These are phyloP conservation scores for Eleusine coracana DNA, from an alignment of 176 grass and related monocot genomes.

Conservation along the genomic window DNA sequence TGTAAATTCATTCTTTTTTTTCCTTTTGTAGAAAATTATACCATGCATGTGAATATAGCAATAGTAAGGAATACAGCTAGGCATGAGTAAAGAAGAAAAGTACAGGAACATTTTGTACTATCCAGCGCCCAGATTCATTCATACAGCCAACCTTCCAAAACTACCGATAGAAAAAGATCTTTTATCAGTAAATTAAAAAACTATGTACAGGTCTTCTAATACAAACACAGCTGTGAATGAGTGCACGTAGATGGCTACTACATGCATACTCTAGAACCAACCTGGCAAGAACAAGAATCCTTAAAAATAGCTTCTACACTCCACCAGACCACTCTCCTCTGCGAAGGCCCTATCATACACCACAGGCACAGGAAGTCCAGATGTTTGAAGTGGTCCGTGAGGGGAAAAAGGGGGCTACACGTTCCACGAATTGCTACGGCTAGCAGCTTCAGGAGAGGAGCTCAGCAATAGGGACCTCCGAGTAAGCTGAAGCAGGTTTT, in stretches of 20 bases:
- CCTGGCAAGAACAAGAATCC: background rate
- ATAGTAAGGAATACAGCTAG: constrained; percentile 28
- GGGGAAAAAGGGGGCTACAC: background rate
- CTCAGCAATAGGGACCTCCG: background rate
- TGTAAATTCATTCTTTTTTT: background rate
- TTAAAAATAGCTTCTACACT: background rate
- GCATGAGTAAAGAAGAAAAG: background rate
- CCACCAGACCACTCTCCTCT: background rate
- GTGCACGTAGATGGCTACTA: constrained; percentile 1
- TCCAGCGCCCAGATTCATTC: background rate
- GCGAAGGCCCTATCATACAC: background rate
- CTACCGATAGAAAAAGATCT: background rate
- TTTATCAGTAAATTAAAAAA: constrained; percentile 5
- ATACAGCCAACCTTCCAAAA: background rate
- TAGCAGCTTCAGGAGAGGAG: background rate
- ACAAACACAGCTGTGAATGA: constrained; percentile 7
- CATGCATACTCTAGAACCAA: constrained; percentile 26
- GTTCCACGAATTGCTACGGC: background rate
- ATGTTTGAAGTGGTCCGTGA: background rate
- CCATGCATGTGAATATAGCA: constrained; percentile 23
- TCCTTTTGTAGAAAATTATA: background rate
- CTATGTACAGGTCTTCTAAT: background rate
- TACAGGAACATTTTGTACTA: constrained; percentile 13
- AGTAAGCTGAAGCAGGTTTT: background rate
- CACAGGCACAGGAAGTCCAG: background rate